Conservation (phyloP, 352 stramenopile species). For the Blastocystis sp. region DNA sequence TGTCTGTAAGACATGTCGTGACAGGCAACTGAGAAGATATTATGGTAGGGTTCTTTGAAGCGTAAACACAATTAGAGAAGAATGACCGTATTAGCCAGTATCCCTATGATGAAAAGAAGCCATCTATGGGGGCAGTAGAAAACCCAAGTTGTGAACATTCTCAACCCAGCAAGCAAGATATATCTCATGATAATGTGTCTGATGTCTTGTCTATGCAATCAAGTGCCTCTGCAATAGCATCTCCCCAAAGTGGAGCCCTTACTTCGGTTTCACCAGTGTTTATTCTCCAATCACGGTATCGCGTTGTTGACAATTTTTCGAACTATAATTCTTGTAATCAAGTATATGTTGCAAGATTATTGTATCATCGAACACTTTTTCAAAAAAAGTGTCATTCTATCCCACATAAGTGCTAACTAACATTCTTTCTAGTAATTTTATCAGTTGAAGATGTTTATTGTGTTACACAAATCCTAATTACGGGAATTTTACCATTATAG, state of each 20-base stretch:
- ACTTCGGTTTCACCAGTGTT: background rate
- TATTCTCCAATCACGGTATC: constrained; percentile 3
- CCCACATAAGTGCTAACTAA: background rate
- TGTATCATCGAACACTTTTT: constrained; percentile 31
- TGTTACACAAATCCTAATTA: background rate
- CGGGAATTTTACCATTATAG: background rate
- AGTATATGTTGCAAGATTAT: constrained; percentile 20
- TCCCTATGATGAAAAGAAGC: background rate
- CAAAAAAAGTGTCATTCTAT: background rate
- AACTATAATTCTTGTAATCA: background rate
- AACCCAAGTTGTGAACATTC: background rate
- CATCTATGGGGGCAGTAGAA: background rate
- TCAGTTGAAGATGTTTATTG: background rate
- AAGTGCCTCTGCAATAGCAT: too few relatives aligned
- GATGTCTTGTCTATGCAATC: too few relatives aligned
- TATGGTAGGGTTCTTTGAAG: background rate
- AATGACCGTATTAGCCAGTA: constrained; percentile 6
- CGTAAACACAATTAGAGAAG: background rate
- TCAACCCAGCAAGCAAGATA: background rate
- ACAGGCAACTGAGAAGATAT: constrained; percentile 1
- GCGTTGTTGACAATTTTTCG: background rate
- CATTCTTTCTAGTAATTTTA: background rate
- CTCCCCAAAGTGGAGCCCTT: background rate
- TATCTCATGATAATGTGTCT: background rate
- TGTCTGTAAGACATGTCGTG: constrained; percentile 42